phyloP scores from a whole-genome alignment of 2,329 filamentous ascomycete species.

The Dendryphion nanum region DNA sequence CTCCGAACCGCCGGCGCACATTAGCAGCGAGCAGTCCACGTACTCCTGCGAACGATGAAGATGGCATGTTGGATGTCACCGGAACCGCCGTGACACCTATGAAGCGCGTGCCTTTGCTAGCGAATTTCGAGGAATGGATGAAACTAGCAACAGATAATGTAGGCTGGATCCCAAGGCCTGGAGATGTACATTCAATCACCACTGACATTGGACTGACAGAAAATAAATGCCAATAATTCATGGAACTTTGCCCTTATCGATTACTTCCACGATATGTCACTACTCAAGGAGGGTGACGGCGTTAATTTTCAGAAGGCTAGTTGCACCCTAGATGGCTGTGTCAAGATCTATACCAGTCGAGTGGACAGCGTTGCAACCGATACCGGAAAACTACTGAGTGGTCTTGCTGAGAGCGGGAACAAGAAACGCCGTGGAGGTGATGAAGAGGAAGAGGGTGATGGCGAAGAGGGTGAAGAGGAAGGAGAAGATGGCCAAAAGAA shows the following conservation, averaged over 20 bases:
- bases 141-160: conserved; percentile 98
- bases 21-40: conserved; percentile 52
- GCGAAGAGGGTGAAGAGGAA: conserved; percentile 67
- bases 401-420: conserved; percentile 79
- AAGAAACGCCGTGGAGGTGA: conserved; percentile 49
- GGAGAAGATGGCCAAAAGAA: conserved; percentile 59
- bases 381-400: conserved; percentile 91
- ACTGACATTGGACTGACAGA: conserved; percentile 28
- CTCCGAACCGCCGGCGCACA: conserved; percentile 65
- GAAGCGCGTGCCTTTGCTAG: conserved; percentile 89
- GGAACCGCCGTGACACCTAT: conserved; percentile 84
- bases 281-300: conserved; percentile 91
- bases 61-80: conserved; percentile 60
- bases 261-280: conserved; percentile 98
- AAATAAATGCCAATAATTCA: conserved; percentile 94
- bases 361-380: conserved; percentile 98
- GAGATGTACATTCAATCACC: no score
- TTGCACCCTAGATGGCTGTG: conserved; percentile 94
- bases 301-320: conserved; percentile 99
- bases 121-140: conserved; percentile 99
- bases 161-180: conserved; percentile 6
- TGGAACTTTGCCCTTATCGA: conserved; percentile 99
- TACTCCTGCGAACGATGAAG: conserved; percentile 48
- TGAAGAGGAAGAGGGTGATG: conserved; percentile 37
- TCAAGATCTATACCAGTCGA: conserved; percentile 98